phyloP scores from a whole-genome alignment of 2,329 filamentous ascomycete species.

The Saccharata proteae region DNA sequence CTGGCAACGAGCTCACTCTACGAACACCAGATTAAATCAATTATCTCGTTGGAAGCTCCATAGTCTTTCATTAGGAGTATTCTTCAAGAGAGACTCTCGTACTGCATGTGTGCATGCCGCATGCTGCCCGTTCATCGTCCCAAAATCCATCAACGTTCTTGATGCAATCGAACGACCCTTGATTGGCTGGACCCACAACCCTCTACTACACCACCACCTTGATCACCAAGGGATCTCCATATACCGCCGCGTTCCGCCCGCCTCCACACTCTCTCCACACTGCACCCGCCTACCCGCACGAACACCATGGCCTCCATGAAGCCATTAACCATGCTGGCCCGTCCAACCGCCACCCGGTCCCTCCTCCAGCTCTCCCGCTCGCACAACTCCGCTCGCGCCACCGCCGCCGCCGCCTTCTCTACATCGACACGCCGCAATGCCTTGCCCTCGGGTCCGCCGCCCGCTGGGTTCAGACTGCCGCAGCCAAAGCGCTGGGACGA shows the following conservation, averaged over 20 bases:
- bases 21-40: no score
- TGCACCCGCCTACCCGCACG: slow-evolving; percentile 17
- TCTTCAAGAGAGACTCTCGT: no score
- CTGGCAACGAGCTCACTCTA: no score
- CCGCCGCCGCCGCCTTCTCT: slow-evolving; percentile 49
- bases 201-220: slow-evolving; percentile 13
- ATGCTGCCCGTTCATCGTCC: no score
- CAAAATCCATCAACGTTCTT: no score
- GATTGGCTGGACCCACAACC: background rate
- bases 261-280: slow-evolving; percentile 13
- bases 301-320: slow-evolving; percentile 36
- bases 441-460: slow-evolving; percentile 65
- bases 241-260: slow-evolving; percentile 11
- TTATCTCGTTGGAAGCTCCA: no score
- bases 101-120: no score
- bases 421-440: slow-evolving; percentile 49
- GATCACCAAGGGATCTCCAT: slow-evolving; percentile 13
- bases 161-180: background rate
- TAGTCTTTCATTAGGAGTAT: no score
- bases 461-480: slow-evolving; percentile 67
- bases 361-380: slow-evolving; percentile 20
- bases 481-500: slow-evolving; percentile 69
- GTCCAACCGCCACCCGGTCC: slow-evolving; percentile 24
- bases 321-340: slow-evolving; percentile 36
- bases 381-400: slow-evolving; percentile 30